Conservation (phyloP, 768 basidiomycete species). For the Xerocomellus dryophilus region DNA sequence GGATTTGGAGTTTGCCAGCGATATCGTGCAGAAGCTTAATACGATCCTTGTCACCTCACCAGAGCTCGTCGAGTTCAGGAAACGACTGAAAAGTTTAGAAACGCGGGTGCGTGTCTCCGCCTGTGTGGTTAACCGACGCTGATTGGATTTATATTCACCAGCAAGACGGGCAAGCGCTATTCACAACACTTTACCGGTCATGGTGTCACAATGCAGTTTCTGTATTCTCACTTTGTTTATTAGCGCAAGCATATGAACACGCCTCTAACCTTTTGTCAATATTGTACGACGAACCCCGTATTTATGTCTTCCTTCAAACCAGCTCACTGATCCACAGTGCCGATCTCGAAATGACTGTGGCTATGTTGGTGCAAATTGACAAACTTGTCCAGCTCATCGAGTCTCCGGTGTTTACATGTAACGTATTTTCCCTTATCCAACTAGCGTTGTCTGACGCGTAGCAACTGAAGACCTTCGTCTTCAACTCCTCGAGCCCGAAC, state of each 20-base stretch:
- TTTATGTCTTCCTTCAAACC: background rate
- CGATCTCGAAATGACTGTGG: constrained; percentile 94
- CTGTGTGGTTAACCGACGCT: background rate
- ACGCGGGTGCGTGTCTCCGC: constrained; percentile 61
- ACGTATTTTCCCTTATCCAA: constrained; percentile 21
- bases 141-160: constrained; percentile 20
- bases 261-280: constrained; percentile 94
- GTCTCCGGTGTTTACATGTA: constrained; percentile 97
- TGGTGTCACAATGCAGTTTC: constrained; percentile 99
- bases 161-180: constrained; percentile 96
- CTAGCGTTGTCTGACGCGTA: background rate
- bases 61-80: constrained; percentile 92
- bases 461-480: constrained; percentile 66
- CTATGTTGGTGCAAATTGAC: constrained; percentile 92
- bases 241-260: constrained; percentile 98
- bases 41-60: constrained; percentile 96
- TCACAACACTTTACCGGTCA: constrained; percentile 89
- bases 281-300: constrained; percentile 55
- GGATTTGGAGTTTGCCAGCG: constrained; percentile 97
- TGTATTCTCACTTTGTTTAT: constrained; percentile 90
- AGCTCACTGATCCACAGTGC: constrained; percentile 51
- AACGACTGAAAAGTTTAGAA: constrained; percentile 88
- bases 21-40: constrained; percentile 96
- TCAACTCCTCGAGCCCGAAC: constrained; percentile 94
- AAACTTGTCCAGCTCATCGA: constrained; percentile 98